Evolutionary conservation across 371 early-diverging fungal species (phyloP).

Genomic region (Dinochytrium kinnereticum): DNA sequence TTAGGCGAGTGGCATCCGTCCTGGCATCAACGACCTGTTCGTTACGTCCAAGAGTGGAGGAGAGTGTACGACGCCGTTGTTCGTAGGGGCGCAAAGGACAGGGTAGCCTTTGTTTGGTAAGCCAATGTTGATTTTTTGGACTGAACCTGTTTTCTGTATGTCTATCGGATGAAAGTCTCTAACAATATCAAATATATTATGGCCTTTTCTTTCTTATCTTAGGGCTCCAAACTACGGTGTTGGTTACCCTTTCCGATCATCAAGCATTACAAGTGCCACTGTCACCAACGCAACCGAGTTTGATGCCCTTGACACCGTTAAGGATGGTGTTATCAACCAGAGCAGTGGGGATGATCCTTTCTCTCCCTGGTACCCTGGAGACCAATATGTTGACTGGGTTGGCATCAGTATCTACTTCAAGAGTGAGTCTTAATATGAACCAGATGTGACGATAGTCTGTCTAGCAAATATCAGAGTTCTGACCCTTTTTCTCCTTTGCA

Average conservation of each 20-base stretch:
- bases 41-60: background rate
- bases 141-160: background rate
- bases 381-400: conserved; percentile 59
- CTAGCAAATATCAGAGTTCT: no score
- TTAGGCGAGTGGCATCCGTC: conserved; percentile 10
- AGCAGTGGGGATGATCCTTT: conserved; percentile 49
- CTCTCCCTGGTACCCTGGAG: conserved; percentile 41
- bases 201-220: background rate
- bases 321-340: conserved; percentile 26
- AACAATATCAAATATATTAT: no score
- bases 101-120: conserved; percentile 12
- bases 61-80: conserved; percentile 14
- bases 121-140: background rate
- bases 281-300: conserved; percentile 9
- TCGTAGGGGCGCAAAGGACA: conserved; percentile 6
- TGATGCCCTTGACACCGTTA: background rate
- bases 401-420: conserved; percentile 31
- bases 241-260: conserved; percentile 7
- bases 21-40: conserved; percentile 12
- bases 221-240: conserved; percentile 11
- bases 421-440: no score
- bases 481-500: no score
- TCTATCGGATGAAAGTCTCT: no score
- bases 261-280: background rate
- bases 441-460: no score